Percentiles rank a stretch among this genome's conserved stretches.
These are phyloP conservation scores for Oryza australiensis DNA, from an alignment of 176 grass and related monocot species.

Conservation along the genomic window DNA sequence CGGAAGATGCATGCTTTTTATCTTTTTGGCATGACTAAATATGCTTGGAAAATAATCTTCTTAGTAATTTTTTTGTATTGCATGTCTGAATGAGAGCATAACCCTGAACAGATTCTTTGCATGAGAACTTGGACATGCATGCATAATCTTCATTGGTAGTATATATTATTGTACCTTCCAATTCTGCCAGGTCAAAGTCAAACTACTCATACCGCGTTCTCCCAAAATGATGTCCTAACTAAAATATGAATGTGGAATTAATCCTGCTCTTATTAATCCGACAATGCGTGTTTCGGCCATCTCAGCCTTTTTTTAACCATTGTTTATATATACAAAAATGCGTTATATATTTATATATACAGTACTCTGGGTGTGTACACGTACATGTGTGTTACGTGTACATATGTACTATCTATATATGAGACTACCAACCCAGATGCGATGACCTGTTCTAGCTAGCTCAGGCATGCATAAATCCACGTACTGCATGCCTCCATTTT, in stretches of 20 bases:
- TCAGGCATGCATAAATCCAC: background rate
- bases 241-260: background rate
- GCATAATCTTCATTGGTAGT: background rate
- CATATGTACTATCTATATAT: too few species aligned
- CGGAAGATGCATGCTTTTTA: background rate
- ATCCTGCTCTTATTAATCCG: background rate
- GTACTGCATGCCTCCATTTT: background rate
- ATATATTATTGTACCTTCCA: too few species aligned
- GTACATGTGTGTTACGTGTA: background rate
- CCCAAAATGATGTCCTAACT: background rate
- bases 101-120: background rate
- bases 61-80: background rate
- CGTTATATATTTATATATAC: too few species aligned
- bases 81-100: slow-evolving; percentile 1
- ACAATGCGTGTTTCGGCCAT: background rate
- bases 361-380: too few species aligned
- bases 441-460: background rate
- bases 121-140: background rate
- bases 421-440: background rate
- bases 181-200: background rate
- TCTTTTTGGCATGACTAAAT: background rate
- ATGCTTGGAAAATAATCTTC: background rate
- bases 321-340: background rate
- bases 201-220: background rate
- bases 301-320: background rate